Evolutionary conservation across 306 rosid genomes (phyloP).

Genomic region (Begonia masoniana): DNA sequence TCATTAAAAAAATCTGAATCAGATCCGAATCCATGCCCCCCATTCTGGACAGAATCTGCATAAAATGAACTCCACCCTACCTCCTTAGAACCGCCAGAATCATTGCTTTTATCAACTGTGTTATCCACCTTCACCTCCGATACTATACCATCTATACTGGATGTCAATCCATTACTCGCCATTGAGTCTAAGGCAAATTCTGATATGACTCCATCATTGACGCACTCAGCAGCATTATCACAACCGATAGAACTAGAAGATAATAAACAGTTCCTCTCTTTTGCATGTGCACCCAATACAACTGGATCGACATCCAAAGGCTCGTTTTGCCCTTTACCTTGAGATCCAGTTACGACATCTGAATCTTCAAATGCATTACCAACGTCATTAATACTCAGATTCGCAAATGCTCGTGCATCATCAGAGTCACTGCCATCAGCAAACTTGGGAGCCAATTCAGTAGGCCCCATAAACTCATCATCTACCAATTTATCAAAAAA

Average conservation of each 20-base stretch:
- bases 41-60: constrained; percentile 39
- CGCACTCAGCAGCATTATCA: constrained; percentile 10
- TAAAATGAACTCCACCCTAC: constrained; percentile 72
- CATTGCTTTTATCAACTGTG: constrained; percentile 15
- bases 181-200: neutral
- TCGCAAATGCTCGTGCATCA: constrained; percentile 40
- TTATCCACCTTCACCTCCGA: constrained; percentile 11
- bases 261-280: constrained; percentile 14
- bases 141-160: constrained; percentile 18
- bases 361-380: constrained; percentile 26
- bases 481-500: constrained; percentile 83
- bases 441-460: constrained; percentile 12
- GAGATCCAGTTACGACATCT: constrained; percentile 14
- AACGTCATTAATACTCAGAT: constrained; percentile 31
- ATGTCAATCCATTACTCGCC: constrained; percentile 7
- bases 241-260: constrained; percentile 21
- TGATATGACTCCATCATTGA: neutral
- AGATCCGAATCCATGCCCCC: constrained; percentile 40
- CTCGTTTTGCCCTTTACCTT: constrained; percentile 10
- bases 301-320: constrained; percentile 13
- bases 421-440: constrained; percentile 40
- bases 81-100: constrained; percentile 29
- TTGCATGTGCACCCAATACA: constrained; percentile 13
- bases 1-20: constrained; percentile 69
- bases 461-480: constrained; percentile 37